Percentiles rank a stretch among this genome's conserved stretches.
These are phyloP conservation scores for Trichosporon sp. DNA, from an alignment of 1,284 basidiomycete genomes.

Conservation along the genomic window DNA sequence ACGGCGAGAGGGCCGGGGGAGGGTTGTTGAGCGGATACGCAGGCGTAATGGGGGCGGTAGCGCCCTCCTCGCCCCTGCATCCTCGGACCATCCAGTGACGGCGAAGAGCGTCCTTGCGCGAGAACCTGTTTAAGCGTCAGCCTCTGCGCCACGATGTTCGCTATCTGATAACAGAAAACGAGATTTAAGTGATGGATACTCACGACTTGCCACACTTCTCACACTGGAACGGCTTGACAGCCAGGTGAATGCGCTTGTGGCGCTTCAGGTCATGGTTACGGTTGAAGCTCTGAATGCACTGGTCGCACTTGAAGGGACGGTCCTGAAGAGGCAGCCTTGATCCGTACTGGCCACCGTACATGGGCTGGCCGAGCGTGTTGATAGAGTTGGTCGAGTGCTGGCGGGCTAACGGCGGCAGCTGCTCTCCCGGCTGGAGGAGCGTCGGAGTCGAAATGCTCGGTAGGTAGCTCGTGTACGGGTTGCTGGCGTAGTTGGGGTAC, in stretches of 20 bases:
- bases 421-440: slow-evolving; percentile 2
- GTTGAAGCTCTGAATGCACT: slow-evolving; percentile 49
- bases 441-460: slow-evolving; percentile 13
- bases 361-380: slow-evolving; percentile 10
- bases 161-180: background rate
- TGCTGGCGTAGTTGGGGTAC: slow-evolving; percentile 31
- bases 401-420: slow-evolving; percentile 24
- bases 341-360: background rate
- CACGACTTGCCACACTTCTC: slow-evolving; percentile 48
- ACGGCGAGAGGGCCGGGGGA: slow-evolving; percentile 35
- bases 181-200: slow-evolving; percentile 18
- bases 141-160: background rate
- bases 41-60: slow-evolving; percentile 40
- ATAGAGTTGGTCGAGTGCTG: slow-evolving; percentile 31
- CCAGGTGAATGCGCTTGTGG: slow-evolving; percentile 50
- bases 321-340: slow-evolving; percentile 33
- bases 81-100: slow-evolving; percentile 50
- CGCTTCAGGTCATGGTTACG: slow-evolving; percentile 51
- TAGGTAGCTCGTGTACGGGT: slow-evolving; percentile 23
- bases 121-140: slow-evolving; percentile 37
- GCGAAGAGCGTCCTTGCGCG: slow-evolving; percentile 49
- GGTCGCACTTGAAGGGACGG: slow-evolving; percentile 49
- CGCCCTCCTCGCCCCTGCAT: slow-evolving; percentile 45
- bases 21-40: slow-evolving; percentile 34
- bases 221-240: slow-evolving; percentile 49